Conservation (phyloP, 495 filamentous ascomycete species). For the Pseudevernia furfuracea region DNA sequence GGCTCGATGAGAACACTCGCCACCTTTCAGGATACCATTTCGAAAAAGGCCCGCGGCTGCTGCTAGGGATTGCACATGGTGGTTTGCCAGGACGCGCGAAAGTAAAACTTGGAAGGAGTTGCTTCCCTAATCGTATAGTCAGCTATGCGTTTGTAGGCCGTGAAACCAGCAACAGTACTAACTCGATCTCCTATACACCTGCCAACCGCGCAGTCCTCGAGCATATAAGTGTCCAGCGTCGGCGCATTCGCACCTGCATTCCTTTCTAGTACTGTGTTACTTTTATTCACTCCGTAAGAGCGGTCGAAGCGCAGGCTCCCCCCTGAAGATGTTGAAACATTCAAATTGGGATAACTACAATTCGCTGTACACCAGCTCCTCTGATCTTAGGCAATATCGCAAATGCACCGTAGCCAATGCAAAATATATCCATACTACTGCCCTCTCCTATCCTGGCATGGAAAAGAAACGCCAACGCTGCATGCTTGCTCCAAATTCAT, state of each 20-base stretch:
- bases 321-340: neutral
- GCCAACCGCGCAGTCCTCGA: neutral
- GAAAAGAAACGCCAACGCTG: slow-evolving; percentile 1
- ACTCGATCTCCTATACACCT: neutral
- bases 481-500: neutral
- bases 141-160: neutral
- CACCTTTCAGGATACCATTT: no score
- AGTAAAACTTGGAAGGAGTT: neutral
- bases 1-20: no score
- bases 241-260: neutral
- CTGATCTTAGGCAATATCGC: neutral
- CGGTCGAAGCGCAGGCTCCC: neutral
- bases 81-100: no score
- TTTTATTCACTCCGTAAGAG: neutral
- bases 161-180: neutral
- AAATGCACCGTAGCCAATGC: neutral
- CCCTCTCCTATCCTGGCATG: neutral
- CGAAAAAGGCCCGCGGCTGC: no score
- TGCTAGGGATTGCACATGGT: no score
- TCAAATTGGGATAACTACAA: neutral
- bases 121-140: neutral
- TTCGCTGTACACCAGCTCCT: neutral
- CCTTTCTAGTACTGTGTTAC: neutral
- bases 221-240: neutral
- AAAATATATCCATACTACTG: neutral